Evolutionary conservation across 192 early-diverging fungal genomes (phyloP).

Genomic region (Coemansia sp.): DNA sequence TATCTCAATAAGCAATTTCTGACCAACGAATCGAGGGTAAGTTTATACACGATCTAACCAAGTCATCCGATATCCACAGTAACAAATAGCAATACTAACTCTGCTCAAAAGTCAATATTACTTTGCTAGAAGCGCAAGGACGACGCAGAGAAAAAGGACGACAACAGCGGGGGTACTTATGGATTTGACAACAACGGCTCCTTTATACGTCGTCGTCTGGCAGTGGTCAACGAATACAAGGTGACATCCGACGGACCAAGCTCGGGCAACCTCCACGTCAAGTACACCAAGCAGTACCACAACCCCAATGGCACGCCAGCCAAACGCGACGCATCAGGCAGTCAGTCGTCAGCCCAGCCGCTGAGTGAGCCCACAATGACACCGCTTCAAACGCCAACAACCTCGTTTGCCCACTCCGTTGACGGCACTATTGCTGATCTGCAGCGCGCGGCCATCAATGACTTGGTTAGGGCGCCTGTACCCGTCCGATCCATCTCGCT

Average conservation of each 20-base stretch:
- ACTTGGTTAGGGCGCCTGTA: not conserved
- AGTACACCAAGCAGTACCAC: constrained; percentile 56
- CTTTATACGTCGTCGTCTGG: constrained; percentile 47
- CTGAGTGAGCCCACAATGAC: not conserved
- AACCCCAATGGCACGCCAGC: constrained; percentile 24
- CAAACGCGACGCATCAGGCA: not conserved
- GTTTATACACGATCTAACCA: not conserved
- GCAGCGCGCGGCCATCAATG: constrained; percentile 1
- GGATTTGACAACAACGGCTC: constrained; percentile 44
- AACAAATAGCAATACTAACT: not conserved
- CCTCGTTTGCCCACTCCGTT: not conserved
- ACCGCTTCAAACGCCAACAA: not conserved
- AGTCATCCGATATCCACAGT: not conserved
- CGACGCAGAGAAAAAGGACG: not conserved
- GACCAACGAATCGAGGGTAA: constrained; percentile 56
- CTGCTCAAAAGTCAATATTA: not conserved
- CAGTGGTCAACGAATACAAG: constrained; percentile 57
- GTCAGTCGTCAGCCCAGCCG: not conserved
- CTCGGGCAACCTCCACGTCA: constrained; percentile 50
- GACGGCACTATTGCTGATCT: not conserved
- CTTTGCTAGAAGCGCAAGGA: constrained; percentile 47
- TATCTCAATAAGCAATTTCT: constrained; percentile 58
- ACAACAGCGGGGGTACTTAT: constrained; percentile 23
- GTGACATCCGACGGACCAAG: constrained; percentile 40
- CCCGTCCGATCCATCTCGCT: constrained; percentile 18